Base-by-base conservation (phyloP, 257 asterid genomes). In the Dorcoceras hygrometricum region DNA sequence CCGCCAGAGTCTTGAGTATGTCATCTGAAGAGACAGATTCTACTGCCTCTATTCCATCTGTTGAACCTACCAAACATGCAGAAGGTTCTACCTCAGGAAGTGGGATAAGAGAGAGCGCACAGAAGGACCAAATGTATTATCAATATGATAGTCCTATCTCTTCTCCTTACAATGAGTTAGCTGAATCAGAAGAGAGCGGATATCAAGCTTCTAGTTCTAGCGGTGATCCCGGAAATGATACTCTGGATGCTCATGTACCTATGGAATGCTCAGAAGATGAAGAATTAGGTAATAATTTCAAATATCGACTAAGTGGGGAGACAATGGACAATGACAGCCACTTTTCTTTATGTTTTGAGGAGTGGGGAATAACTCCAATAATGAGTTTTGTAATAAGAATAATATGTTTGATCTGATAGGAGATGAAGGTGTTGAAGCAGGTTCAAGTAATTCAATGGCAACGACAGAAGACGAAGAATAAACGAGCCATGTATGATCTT, bases 1-100 rank as follows among this genome's bases (percentile, higher is more conserved):
- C 75, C 57, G 62, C 71, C 56, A 65, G 74, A 58, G 64, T 62
- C 55, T 58, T 56, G 28, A 75, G 69, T 29, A 31, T 53, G 57
- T 60, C 68, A 25, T 27, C 76, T 48, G 72, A 66, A 25, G 66
- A 56, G 73, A 76, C 65, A 56, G 73, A 68, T 46, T 53, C 59
- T 54, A 61, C 63, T 0, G 31, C 66, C n/a, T 53, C 69, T 57
- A 65, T 46, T 62, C 73, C 66, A 19, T 57, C 27, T 51, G 53
- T 53, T 26, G 71, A 58, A 24, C 54, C 68, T 61, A 74, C 29
- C 22, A 67, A 57, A 73, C 1, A 67, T 36, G 69, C 34, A 3
- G 77, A 60, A 65, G 58, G 70, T 29, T 54, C 75, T 68, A 63
- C 61, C 57, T 65, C 73, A 43, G 39, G 34, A 63, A 75, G 34